Evolutionary conservation across 202 grass and related monocot genomes (phyloP).

Genomic region (Setaria italica): DNA sequence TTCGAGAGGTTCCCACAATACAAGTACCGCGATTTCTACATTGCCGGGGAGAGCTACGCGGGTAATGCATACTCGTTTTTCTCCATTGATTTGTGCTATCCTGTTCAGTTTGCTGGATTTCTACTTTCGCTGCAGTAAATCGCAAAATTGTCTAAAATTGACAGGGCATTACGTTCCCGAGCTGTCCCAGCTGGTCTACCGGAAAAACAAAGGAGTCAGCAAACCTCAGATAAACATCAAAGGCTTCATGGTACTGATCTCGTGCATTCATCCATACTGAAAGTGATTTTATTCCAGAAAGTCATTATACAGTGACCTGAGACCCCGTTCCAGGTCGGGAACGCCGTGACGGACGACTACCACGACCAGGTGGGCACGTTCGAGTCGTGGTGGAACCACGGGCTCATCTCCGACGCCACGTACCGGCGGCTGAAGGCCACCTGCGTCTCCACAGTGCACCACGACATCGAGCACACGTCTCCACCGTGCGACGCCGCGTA

Average conservation of each 20-base stretch:
- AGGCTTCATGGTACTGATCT: constrained; percentile 68
- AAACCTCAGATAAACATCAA: constrained; percentile 72
- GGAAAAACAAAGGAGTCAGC: constrained; percentile 46
- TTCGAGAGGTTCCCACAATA: constrained; percentile 80
- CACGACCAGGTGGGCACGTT: constrained; percentile 67
- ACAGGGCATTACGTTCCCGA: constrained; percentile 82
- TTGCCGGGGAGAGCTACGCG: constrained; percentile 89
- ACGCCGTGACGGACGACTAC: constrained; percentile 74
- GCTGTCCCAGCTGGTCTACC: constrained; percentile 72
- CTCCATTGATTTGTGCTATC: not conserved
- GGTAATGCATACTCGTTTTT: constrained; percentile 39
- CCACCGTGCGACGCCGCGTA: constrained; percentile 40
- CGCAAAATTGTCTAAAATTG: not conserved
- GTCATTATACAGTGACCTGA: not conserved
- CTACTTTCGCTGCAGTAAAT: not conserved
- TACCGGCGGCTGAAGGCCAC: constrained; percentile 47
- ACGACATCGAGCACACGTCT: constrained; percentile 51
- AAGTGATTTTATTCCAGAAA: not conserved
- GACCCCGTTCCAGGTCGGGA: constrained; percentile 57
- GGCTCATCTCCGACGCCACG: constrained; percentile 72
- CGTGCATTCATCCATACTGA: not conserved
- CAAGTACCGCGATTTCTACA: constrained; percentile 83
- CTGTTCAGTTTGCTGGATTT: not conserved
- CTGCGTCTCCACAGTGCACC: constrained; percentile 40
- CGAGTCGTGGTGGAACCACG: constrained; percentile 91